Base-by-base conservation (phyloP, 2,329 filamentous ascomycete genomes). In the Fusarium hostae region DNA sequence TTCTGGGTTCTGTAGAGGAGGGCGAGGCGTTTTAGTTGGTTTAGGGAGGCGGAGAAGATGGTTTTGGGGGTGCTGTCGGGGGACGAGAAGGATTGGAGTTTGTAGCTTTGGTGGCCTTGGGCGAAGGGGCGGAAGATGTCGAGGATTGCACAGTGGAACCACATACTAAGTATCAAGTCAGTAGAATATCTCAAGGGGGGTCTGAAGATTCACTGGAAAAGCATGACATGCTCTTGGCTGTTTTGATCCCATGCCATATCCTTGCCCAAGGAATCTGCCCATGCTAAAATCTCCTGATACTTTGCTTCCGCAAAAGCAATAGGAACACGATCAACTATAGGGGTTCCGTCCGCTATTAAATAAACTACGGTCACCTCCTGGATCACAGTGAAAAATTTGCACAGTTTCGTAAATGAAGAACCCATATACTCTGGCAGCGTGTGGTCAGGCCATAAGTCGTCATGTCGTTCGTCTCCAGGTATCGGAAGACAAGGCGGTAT, bases 291-390 rank as follows among this genome's bases (percentile, higher is more conserved):
- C 1, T 63, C 52, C 30, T 61, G 60, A 4, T 63, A 61, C 4
- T 61, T 63, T 4, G 56, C 60, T 11, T 61, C 56, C 9, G 56
- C 56, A 9, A 63, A 63, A 5, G 44, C 56, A 0, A 61, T 37
- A 3, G 60, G 60, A 0, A 63, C 56, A 0, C 7, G 44, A 4
- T 63, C 12, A 1, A 28, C 20, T 1, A 63, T 20, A 0, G 60
- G 60, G 6, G 3, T 15, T 0, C 32, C 9, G 2, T 52, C 60
- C 0, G 1, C 24, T 13, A 40, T 20, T 2, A n/a, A 16, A 5
- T 63, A 63, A 0, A 63, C 37, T 4, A 51, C 60, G 0, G 56
- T 56, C 0, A 63, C 26, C 18, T 61, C 60, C 2, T 63, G 30
- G 0, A 63, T 47, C 0, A 45, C 41, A 2, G 32, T 41, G 0